These are phyloP conservation scores for Ogataea pini DNA, from an alignment of 805 yeast species.

Conservation along the genomic window DNA sequence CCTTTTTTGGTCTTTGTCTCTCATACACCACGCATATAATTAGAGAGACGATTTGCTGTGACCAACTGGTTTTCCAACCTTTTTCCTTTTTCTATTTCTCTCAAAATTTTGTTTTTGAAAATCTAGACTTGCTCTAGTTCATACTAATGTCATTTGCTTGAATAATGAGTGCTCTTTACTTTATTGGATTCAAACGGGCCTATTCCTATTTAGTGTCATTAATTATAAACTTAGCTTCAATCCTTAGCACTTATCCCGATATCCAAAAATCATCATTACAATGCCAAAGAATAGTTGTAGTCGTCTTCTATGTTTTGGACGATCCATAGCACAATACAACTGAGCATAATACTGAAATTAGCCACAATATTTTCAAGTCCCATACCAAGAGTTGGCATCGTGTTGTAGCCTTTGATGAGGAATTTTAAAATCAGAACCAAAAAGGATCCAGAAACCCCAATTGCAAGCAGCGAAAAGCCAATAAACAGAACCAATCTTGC, in stretches of 20 bases:
- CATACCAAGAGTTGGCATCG: constrained; percentile 91
- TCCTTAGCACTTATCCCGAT: neutral
- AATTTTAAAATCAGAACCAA: constrained; percentile 86
- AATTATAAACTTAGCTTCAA: constrained; percentile 7
- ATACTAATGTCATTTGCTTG: constrained; percentile 3
- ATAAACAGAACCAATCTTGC: constrained; percentile 87
- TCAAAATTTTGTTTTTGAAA: no score
- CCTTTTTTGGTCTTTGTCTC: no score
- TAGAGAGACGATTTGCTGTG: no score
- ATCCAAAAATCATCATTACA: no score
- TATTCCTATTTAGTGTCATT: constrained; percentile 6
- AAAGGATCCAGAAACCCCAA: constrained; percentile 90
- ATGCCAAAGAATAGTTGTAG: constrained; percentile 85
- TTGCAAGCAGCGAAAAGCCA: constrained; percentile 49
- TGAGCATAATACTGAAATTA: constrained; percentile 77
- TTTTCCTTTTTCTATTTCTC: no score
- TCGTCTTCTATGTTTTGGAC: constrained; percentile 96
- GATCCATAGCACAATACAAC: constrained; percentile 89
- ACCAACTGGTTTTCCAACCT: no score
- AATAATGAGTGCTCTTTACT: neutral
- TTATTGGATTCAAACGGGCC: constrained; percentile 1
- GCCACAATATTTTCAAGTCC: constrained; percentile 86
- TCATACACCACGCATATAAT: no score
- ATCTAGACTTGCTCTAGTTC: constrained; percentile 1
- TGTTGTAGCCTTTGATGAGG: constrained; percentile 66